Conservation (phyloP, 2,329 filamentous ascomycete genomes). For the Cyphellophora europaea region DNA sequence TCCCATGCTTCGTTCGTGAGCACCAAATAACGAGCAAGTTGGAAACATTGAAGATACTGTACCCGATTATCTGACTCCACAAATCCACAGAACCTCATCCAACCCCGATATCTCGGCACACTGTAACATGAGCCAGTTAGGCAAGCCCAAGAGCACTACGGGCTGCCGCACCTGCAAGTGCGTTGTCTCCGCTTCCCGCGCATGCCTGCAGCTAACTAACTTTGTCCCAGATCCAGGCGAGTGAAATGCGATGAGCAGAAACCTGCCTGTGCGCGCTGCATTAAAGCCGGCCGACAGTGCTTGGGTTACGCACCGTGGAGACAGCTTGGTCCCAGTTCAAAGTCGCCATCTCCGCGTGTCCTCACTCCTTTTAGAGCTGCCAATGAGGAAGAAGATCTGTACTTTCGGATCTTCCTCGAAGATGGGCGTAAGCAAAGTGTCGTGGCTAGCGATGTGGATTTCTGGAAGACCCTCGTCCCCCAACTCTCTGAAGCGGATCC, state of each 20-base stretch:
- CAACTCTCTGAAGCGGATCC: conserved; percentile 8
- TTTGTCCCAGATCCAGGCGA: not conserved
- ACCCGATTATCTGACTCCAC: too few relatives aligned
- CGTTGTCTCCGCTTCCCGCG: not conserved
- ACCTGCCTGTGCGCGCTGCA: conserved; percentile 40
- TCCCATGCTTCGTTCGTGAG: too few relatives aligned
- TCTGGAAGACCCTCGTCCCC: conserved; percentile 6
- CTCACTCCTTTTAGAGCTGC: not conserved
- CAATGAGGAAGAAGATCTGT: conserved; percentile 2
- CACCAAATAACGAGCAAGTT: too few relatives aligned
- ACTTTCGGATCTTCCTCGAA: conserved; percentile 2
- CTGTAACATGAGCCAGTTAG: not conserved
- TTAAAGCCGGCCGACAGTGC: conserved; percentile 49
- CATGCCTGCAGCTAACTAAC: not conserved
- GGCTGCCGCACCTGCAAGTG: not conserved
- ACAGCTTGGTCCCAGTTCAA: not conserved
- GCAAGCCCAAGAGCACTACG: not conserved
- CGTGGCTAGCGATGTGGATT: conserved; percentile 4
- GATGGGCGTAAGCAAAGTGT: conserved; percentile 1
- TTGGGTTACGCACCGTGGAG: conserved; percentile 38
- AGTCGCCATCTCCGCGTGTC: not conserved
- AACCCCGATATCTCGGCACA: too few relatives aligned
- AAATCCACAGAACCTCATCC: too few relatives aligned
- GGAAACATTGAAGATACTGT: too few relatives aligned
- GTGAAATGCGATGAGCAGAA: conserved; percentile 20